These are phyloP conservation scores for Poterioochromonas sp. DNA, from an alignment of 352 stramenopile genomes.

Conservation along the genomic window DNA sequence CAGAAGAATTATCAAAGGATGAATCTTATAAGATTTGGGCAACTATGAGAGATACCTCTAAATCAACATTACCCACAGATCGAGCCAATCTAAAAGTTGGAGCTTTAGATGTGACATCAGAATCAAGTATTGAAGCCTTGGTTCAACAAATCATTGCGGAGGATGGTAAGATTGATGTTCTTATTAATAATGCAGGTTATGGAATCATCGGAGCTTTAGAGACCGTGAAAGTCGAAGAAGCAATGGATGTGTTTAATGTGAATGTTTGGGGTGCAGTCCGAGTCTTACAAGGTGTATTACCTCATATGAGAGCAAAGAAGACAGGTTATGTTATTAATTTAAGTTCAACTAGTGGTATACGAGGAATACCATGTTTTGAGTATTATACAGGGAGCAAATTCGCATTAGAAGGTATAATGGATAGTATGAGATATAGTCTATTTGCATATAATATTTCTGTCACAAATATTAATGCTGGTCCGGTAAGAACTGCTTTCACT, in stretches of 20 bases:
- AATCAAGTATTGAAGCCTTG: not conserved
- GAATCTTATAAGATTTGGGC: slow-evolving; percentile 1
- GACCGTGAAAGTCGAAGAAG: not conserved
- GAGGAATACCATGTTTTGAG: slow-evolving; percentile 1
- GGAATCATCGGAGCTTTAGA: not conserved
- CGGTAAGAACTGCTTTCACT: slow-evolving; percentile 11
- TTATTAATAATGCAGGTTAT: slow-evolving; percentile 30
- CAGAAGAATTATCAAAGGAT: not conserved
- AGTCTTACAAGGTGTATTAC: slow-evolving; percentile 23
- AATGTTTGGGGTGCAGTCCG: slow-evolving; percentile 25
- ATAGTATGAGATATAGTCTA: slow-evolving; percentile 4
- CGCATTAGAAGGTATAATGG: slow-evolving; percentile 23
- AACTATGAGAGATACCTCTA: slow-evolving; percentile 8
- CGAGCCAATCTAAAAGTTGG: not conserved
- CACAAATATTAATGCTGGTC: slow-evolving; percentile 20
- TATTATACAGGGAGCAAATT: slow-evolving; percentile 23
- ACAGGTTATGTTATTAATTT: slow-evolving; percentile 22
- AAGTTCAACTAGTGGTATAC: not conserved
- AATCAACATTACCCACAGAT: not conserved
- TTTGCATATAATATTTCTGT: slow-evolving; percentile 16
- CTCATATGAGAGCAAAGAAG: not conserved
- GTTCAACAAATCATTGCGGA: not conserved
- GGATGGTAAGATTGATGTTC: slow-evolving; percentile 11
- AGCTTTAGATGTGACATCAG: slow-evolving; percentile 2
- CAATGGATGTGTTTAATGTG: slow-evolving; percentile 3